Base-by-base conservation (phyloP, 192 early-diverging fungal species). In the Coemansia sp. region DNA sequence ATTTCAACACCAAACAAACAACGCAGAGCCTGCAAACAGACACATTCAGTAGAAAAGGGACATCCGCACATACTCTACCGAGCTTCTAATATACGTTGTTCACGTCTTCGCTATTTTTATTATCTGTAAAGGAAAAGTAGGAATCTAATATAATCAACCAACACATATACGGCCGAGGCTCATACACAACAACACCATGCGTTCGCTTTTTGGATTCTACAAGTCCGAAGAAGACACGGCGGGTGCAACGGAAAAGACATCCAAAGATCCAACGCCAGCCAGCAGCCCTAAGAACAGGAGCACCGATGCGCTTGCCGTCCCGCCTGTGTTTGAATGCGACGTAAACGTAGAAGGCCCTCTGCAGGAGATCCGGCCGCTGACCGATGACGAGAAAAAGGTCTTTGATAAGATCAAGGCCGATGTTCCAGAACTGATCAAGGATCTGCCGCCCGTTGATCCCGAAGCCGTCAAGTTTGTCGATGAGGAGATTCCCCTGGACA, bases 391-490 rank as follows among this genome's bases (percentile, higher is more conserved):
- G 71, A 42, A 73, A 54, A 48, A 59, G 21, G 74, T 76, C 16
- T 66, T 81, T 58, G 79, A 73, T 21, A 63, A 56, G 64, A 53
- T 81, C 52, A 76, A 70, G 74, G 58, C 64, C 21, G 79, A 74
- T 1, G 75, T 83, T 12, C 81, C 81, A 18, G 76, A 83, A 65
- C 72, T 83, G 21, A 69, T 66, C 56, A 61, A 71, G 64, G 67
- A 77, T 44, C 72, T 83, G 38, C 81, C 81, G 11, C 61, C 56
- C 13, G 40, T 81, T 26, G 79, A 76, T 44, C 48, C 61, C 5
- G 71, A 76, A 12, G 53, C 71, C 0, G 42, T 56, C 45, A 68
- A 72, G 61, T 81, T 70, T 37, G 56, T 73, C 38, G 74, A 81
- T 63, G 50, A 62, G 61, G 59, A 59, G 15, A 58, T 77, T 39